These are phyloP conservation scores for Penicillium sp. DNA, from an alignment of 2,329 filamentous ascomycete species.

Conservation along the genomic window DNA sequence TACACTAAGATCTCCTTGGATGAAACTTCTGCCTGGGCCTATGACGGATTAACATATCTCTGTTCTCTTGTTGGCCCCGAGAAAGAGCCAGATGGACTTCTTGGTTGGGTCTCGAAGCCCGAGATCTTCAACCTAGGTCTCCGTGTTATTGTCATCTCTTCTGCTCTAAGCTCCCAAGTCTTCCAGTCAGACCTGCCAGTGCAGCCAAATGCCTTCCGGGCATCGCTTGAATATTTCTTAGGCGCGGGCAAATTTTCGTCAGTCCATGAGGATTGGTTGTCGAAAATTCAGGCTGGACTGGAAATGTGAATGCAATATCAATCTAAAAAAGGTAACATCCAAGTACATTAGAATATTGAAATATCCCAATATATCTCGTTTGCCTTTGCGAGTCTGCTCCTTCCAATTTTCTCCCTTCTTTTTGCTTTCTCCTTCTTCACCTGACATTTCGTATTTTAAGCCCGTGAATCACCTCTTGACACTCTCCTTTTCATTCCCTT, in stretches of 20 bases:
- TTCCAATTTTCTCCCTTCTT: background rate
- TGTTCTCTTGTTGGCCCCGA: slow-evolving; percentile 21
- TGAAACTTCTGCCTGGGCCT: slow-evolving; percentile 33
- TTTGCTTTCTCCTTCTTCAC: background rate
- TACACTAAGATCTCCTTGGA: slow-evolving; percentile 22
- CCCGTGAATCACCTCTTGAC: background rate
- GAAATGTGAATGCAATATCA: background rate
- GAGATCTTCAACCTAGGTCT: slow-evolving; percentile 57
- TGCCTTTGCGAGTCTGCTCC: background rate
- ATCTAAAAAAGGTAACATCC: background rate
- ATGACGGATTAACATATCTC: slow-evolving; percentile 32
- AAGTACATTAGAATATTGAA: background rate
- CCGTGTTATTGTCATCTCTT: slow-evolving; percentile 40
- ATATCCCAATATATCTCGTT: background rate
- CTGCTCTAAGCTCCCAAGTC: slow-evolving; percentile 28
- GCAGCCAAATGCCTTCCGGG: slow-evolving; percentile 15
- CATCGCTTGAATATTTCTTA: slow-evolving; percentile 27
- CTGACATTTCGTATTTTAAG: background rate
- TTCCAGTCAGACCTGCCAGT: slow-evolving; percentile 20
- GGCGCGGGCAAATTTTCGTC: slow-evolving; percentile 21
- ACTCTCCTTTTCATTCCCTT: background rate
- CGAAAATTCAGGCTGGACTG: slow-evolving; percentile 27
- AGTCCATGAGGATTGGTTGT: slow-evolving; percentile 36
- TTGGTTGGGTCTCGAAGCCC: slow-evolving; percentile 70
- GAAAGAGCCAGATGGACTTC: slow-evolving; percentile 56